Conservation (phyloP, 176 grass and related monocot genomes). For the Bonia amplexicaulis region DNA sequence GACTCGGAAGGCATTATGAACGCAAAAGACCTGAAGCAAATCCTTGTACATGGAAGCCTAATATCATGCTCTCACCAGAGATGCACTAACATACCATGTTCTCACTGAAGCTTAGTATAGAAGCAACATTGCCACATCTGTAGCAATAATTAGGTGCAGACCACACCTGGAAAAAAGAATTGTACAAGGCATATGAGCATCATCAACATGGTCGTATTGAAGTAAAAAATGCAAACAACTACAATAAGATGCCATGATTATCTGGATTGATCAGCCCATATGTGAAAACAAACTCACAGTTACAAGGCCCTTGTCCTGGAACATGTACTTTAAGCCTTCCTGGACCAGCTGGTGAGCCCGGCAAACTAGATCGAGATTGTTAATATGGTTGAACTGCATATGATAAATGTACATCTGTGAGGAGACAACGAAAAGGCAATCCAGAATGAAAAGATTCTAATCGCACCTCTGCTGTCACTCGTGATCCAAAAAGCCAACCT, state of each 20-base stretch:
- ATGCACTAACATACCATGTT: constrained; percentile 65
- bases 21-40: background rate
- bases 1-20: background rate
- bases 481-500: constrained; percentile 95
- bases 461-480: constrained; percentile 88
- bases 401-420: constrained; percentile 7
- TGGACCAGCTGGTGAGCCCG: constrained; percentile 96
- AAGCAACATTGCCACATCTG: constrained; percentile 98
- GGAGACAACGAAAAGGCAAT: background rate
- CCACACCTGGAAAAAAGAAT: constrained; percentile 68
- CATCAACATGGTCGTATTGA: background rate
- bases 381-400: constrained; percentile 91
- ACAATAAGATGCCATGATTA: background rate
- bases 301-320: constrained; percentile 98
- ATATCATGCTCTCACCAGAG: background rate
- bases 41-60: background rate
- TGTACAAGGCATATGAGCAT: background rate
- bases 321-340: constrained; percentile 99
- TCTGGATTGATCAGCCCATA: background rate
- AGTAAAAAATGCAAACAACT: background rate
- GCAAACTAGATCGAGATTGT: constrained; percentile 91
- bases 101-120: constrained; percentile 94
- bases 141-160: constrained; percentile 99
- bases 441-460: constrained; percentile 4
- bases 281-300: constrained; percentile 62